phyloP scores from a whole-genome alignment of 78 protist species.

The Pigoraptor vietnamica region DNA sequence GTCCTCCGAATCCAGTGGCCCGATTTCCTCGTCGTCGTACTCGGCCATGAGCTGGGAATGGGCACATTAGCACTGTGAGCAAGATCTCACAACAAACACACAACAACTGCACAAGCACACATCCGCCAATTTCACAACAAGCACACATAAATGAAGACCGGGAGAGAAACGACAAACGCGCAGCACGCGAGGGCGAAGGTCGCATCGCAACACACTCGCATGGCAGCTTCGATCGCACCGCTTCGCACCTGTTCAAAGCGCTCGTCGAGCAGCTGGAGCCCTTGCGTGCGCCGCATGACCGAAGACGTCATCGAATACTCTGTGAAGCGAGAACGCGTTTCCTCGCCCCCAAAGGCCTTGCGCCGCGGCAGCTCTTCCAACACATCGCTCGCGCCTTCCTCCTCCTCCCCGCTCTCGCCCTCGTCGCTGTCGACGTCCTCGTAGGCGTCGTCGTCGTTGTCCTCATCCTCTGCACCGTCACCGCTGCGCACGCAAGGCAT shows the following conservation, averaged over 20 bases:
- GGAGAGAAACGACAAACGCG: too few species aligned
- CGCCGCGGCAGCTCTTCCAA: neutral
- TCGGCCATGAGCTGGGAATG: neutral
- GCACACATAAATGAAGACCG: neutral
- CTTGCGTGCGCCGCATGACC: conserved; percentile 16
- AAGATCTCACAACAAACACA: neutral
- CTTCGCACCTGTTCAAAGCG: conserved; percentile 12
- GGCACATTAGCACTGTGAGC: neutral
- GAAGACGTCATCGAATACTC: conserved; percentile 40
- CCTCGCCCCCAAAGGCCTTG: neutral
- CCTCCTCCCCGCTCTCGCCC: neutral
- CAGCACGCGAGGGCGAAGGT: too few species aligned
- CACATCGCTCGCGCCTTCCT: neutral
- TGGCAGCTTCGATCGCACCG: too few species aligned
- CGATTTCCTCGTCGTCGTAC: conserved; percentile 2
- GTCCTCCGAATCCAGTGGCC: neutral
- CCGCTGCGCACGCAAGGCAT: too few species aligned
- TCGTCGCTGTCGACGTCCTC: conserved; percentile 6
- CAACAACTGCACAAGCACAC: neutral
- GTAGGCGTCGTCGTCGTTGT: neutral
- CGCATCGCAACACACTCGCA: too few species aligned
- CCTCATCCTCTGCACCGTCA: too few species aligned
- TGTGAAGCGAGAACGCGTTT: conserved; percentile 29
- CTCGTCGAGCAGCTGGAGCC: conserved; percentile 26
- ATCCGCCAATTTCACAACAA: too few species aligned